A percentile compares a stretch with the other conserved stretches of the same genome.
These are phyloP conservation scores for Clavulina sp. DNA, from an alignment of 768 basidiomycete species.

Conservation along the genomic window DNA sequence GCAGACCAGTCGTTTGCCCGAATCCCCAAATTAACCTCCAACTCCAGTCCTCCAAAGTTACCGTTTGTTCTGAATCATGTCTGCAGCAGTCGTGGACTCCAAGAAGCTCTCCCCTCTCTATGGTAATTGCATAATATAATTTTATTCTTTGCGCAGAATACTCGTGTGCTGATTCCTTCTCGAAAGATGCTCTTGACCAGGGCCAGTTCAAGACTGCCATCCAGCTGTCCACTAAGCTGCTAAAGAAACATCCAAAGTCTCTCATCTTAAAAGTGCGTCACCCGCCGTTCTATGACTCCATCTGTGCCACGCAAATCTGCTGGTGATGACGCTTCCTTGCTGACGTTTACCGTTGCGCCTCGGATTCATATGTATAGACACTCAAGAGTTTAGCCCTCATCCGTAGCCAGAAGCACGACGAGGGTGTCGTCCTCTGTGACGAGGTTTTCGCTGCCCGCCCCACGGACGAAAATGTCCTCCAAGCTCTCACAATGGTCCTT, in stretches of 20 bases:
- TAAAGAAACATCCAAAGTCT: conserved; percentile 70
- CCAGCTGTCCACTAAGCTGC: conserved; percentile 67
- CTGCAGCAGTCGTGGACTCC: not conserved
- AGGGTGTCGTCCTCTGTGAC: conserved; percentile 59
- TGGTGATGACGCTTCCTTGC: no score
- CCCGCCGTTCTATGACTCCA: not conserved
- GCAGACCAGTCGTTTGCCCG: no score
- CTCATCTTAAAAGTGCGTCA: conserved; percentile 50
- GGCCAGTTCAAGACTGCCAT: conserved; percentile 77
- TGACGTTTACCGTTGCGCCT: not conserved
- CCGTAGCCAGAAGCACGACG: conserved; percentile 72
- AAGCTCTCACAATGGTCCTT: conserved; percentile 70
- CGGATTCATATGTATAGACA: conserved; percentile 29
- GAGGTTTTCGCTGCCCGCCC: conserved; percentile 60
- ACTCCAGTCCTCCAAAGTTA: no score
- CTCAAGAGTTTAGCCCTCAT: conserved; percentile 73
- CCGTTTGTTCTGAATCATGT: not conserved
- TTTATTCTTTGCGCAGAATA: not conserved
- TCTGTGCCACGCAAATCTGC: no score
- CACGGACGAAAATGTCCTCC: conserved; percentile 53
- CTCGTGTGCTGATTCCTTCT: not conserved
- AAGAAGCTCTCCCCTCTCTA: not conserved
- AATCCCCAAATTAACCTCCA: no score
- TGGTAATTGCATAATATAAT: no score
- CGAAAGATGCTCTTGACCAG: conserved; percentile 63